These are phyloP conservation scores for Lecanicillium sp. DNA, from an alignment of 2,329 filamentous ascomycete species.

Conservation along the genomic window DNA sequence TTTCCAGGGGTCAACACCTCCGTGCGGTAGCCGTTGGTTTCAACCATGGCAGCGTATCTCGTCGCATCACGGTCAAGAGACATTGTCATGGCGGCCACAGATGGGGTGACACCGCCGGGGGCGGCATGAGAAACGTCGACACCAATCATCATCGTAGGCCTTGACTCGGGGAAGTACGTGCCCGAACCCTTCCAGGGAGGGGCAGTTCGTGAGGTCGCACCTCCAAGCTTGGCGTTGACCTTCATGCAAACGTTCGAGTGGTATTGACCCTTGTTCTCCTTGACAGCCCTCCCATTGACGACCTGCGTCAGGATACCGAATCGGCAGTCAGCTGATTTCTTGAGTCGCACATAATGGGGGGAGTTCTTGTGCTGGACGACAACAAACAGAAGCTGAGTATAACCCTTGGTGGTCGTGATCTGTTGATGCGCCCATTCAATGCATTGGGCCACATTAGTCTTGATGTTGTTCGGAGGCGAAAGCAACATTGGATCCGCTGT, in stretches of 20 bases:
- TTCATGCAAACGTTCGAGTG: conserved; percentile 95
- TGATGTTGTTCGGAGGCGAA: conserved; percentile 25
- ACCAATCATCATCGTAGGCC: conserved; percentile 75
- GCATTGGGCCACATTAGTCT: conserved; percentile 43
- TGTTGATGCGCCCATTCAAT: conserved; percentile 38
- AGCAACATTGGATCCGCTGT: conserved; percentile 29
- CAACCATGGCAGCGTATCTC: conserved; percentile 71
- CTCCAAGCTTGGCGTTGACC: conserved; percentile 91
- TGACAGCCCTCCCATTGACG: conserved; percentile 64
- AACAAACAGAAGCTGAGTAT: conserved; percentile 74
- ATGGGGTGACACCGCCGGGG: conserved; percentile 60
- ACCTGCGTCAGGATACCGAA: conserved; percentile 81
- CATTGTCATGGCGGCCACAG: conserved; percentile 82
- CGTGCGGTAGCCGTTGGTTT: conserved; percentile 75
- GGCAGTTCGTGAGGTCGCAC: conserved; percentile 55
- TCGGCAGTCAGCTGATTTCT: conserved; percentile 82
- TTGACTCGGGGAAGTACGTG: conserved; percentile 33
- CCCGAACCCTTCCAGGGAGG: conserved; percentile 27
- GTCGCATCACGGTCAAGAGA: conserved; percentile 66
- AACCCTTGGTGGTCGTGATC: conserved; percentile 46
- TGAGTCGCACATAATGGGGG: conserved; percentile 74
- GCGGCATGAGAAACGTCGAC: conserved; percentile 84
- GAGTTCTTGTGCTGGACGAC: conserved; percentile 67
- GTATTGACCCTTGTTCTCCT: conserved; percentile 70
- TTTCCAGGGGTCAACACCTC: conserved; percentile 72